Base-by-base conservation (phyloP, 2,329 filamentous ascomycete species). In the Septoria petroselini region DNA sequence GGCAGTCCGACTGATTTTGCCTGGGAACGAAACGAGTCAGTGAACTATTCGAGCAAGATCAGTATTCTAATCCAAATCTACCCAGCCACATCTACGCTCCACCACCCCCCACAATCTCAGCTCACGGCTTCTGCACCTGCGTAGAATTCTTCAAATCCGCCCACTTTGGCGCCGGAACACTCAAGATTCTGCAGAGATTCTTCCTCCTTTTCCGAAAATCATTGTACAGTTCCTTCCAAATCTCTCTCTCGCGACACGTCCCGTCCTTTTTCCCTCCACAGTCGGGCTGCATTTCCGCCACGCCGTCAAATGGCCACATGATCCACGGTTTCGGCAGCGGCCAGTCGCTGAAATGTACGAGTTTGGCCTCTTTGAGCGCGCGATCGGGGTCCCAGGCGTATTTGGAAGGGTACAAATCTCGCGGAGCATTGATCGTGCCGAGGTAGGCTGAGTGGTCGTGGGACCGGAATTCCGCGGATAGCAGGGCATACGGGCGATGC, bases 261-360 rank as follows among this genome's bases (percentile, higher is more conserved):
- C 40, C 50, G 25, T 49, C 46, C 23, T 54, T 52, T 15, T 54
- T 54, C 12, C 58, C 57, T 7, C 46, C 67, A 41, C 74, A 76
- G 49, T 72, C 68, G 1, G 74, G 74, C 63, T 74, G 71, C 55
- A 74, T 68, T 49, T 74, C 70, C 40, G 64, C 62, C 1, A 73
- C 55, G 14, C 69, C 66, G 21, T 71, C 65, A 11, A 62, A 44
- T 9, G 70, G 67, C 69, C 70, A 73, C 69, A 74, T 70, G 40
- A 79, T 68, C 79, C 80, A 82, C 1, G 80, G 80, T 58, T 87
- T 87, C 1, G 83, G 82, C 8, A 86, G 59, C 1, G 84, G 84
- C 80, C 80, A 85, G 61, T 88, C 84, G 11, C 80, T 84, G 62
- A 87, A 88, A 64, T 87, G 84, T 1, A 87, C 70, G 6, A 84